These are phyloP conservation scores for Afroboletus lepidellus DNA, from an alignment of 1,284 basidiomycete species.

Conservation along the genomic window DNA sequence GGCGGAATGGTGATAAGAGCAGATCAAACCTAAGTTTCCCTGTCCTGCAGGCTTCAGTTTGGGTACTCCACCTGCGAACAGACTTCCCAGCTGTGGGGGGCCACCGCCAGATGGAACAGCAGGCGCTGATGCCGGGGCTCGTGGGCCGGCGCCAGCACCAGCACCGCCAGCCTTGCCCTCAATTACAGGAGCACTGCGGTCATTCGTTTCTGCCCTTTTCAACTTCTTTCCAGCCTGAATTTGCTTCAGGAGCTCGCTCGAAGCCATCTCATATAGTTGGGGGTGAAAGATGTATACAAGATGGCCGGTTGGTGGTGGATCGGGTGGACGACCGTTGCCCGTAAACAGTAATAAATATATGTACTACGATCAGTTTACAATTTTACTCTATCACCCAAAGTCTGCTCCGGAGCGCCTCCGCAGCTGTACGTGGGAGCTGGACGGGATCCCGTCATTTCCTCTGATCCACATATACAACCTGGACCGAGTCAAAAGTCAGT, in stretches of 20 bases:
- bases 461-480: too few relatives aligned
- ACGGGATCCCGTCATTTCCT: too few relatives aligned
- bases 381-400: neutral
- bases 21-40: constrained; percentile 49
- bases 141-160: constrained; percentile 34
- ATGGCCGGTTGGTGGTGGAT: neutral
- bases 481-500: too few relatives aligned
- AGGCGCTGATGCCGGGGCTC: constrained; percentile 30
- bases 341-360: constrained; percentile 29
- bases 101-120: constrained; percentile 41
- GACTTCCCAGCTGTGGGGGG: constrained; percentile 76
- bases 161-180: constrained; percentile 49
- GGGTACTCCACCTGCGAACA: constrained; percentile 91
- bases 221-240: constrained; percentile 79
- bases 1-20: constrained; percentile 8
- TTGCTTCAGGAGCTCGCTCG: constrained; percentile 66
- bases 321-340: neutral
- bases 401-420: neutral
- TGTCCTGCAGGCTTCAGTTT: constrained; percentile 79
- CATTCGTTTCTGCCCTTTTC: constrained; percentile 81
- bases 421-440: too few relatives aligned
- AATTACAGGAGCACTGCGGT: constrained; percentile 72
- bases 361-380: neutral
- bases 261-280: constrained; percentile 52
- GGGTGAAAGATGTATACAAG: neutral